Conservation (phyloP, 495 filamentous ascomycete genomes). For the Penicillium tannophilum region DNA sequence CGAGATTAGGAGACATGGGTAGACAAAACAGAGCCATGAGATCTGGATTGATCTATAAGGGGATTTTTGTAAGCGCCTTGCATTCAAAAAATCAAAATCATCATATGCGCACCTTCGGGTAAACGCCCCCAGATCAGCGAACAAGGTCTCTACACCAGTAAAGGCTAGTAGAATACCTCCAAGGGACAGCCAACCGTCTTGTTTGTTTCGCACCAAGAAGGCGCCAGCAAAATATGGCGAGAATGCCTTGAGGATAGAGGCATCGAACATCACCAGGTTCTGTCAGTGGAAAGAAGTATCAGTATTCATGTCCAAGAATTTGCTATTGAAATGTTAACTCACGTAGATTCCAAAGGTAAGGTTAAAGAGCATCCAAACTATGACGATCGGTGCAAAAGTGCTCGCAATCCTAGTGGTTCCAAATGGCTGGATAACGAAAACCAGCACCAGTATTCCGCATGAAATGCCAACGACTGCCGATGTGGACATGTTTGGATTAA, state of each 20-base stretch:
- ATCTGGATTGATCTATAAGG: slow-evolving; percentile 56
- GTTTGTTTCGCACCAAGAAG: slow-evolving; percentile 61
- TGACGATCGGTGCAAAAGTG: slow-evolving; percentile 69
- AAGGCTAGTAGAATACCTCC: slow-evolving; percentile 72
- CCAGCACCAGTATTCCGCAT: slow-evolving; percentile 66
- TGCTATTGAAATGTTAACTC: neutral
- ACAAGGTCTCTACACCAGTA: slow-evolving; percentile 72
- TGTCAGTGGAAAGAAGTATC: slow-evolving; percentile 8
- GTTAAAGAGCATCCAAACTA: slow-evolving; percentile 73
- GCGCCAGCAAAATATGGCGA: slow-evolving; percentile 64
- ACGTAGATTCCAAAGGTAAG: slow-evolving; percentile 66
- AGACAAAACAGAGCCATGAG: slow-evolving; percentile 62
- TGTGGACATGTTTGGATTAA: slow-evolving; percentile 34
- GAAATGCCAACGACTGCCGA: slow-evolving; percentile 62
- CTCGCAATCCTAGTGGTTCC: slow-evolving; percentile 63
- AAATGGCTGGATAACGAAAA: slow-evolving; percentile 70
- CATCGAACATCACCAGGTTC: slow-evolving; percentile 61
- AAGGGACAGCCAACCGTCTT: slow-evolving; percentile 62
- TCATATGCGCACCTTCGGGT: slow-evolving; percentile 31
- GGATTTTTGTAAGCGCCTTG: neutral
- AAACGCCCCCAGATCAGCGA: slow-evolving; percentile 73
- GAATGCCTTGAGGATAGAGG: slow-evolving; percentile 68
- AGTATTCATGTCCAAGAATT: neutral
- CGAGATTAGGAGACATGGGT: slow-evolving; percentile 67
- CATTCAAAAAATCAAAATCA: neutral